Conservation (phyloP, 2,329 filamentous ascomycete genomes). For the Fusarium transvaalense region DNA sequence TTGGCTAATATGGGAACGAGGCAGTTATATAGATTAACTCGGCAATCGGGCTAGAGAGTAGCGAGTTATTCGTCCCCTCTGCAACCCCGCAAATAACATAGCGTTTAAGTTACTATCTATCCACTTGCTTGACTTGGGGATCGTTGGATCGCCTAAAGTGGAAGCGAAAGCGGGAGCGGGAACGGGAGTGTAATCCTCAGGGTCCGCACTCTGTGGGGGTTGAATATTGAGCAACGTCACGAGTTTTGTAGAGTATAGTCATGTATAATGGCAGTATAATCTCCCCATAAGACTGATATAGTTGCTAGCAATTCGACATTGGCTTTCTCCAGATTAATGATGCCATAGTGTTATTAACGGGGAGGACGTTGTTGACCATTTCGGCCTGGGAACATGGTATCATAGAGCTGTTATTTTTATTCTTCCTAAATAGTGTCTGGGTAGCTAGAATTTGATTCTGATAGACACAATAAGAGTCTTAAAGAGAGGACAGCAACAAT, state of each 20-base stretch:
- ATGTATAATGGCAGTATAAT: neutral
- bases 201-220: slow-evolving; percentile 33
- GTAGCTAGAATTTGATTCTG: slow-evolving; percentile 4
- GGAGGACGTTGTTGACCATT: neutral
- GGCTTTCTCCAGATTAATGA: neutral
- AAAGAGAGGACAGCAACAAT: slow-evolving; percentile 39
- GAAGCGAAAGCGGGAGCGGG: slow-evolving; percentile 7
- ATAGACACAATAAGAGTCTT: slow-evolving; percentile 1
- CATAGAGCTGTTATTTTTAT: neutral
- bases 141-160: slow-evolving; percentile 16
- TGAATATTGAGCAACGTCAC: neutral
- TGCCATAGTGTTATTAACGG: neutral
- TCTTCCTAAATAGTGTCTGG: slow-evolving; percentile 9
- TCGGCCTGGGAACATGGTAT: neutral
- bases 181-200: slow-evolving; percentile 7
- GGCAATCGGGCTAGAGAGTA: slow-evolving; percentile 37
- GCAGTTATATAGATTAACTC: slow-evolving; percentile 25
- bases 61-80: slow-evolving; percentile 31
- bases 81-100: slow-evolving; percentile 34
- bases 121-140: slow-evolving; percentile 4
- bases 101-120: neutral
- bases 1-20: neutral
- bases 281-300: neutral
- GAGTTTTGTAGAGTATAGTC: neutral
- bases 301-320: neutral